These are phyloP conservation scores for Kodamaea lidongshanica DNA, from an alignment of 805 yeast species.

Conservation along the genomic window DNA sequence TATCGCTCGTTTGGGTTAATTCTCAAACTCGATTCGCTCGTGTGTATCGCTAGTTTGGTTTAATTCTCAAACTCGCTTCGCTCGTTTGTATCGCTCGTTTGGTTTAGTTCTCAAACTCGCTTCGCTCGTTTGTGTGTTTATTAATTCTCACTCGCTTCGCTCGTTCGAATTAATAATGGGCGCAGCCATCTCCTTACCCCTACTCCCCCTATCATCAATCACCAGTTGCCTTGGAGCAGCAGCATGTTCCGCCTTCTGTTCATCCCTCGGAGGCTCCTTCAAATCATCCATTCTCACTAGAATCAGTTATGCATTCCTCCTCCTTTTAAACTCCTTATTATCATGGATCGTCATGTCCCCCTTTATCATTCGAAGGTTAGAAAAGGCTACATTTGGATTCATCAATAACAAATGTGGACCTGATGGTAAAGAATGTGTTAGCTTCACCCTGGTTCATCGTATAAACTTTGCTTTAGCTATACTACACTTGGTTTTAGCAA, in stretches of 20 bases:
- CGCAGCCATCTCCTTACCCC: conserved; percentile 64
- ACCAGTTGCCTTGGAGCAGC: conserved; percentile 80
- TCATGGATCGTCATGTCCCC: conserved; percentile 93
- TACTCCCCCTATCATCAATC: conserved; percentile 42
- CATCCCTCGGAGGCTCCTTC: conserved; percentile 50
- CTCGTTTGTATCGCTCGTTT: too few relatives aligned
- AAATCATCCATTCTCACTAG: conserved; percentile 79
- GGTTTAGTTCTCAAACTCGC: too few relatives aligned
- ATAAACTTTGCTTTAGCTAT: conserved; percentile 82
- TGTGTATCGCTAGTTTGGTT: too few relatives aligned
- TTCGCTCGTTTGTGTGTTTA: too few relatives aligned
- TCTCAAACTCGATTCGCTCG: too few relatives aligned
- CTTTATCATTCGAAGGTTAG: conserved; percentile 68
- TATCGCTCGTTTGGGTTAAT: too few relatives aligned
- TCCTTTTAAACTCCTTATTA: conserved; percentile 69
- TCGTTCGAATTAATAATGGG: too few relatives aligned
- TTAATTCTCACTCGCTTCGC: too few relatives aligned
- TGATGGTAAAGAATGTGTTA: conserved; percentile 71
- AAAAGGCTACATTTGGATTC: conserved; percentile 60
- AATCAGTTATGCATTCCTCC: conserved; percentile 73
- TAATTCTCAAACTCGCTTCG: too few relatives aligned
- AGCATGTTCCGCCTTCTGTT: conserved; percentile 54
- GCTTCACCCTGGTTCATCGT: conserved; percentile 92
- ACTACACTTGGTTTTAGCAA: conserved; percentile 67
- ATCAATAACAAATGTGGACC: conserved; percentile 65